Evolutionary conservation across 495 filamentous ascomycete species (phyloP).

Genomic region (Trichocladium uniseriatum): DNA sequence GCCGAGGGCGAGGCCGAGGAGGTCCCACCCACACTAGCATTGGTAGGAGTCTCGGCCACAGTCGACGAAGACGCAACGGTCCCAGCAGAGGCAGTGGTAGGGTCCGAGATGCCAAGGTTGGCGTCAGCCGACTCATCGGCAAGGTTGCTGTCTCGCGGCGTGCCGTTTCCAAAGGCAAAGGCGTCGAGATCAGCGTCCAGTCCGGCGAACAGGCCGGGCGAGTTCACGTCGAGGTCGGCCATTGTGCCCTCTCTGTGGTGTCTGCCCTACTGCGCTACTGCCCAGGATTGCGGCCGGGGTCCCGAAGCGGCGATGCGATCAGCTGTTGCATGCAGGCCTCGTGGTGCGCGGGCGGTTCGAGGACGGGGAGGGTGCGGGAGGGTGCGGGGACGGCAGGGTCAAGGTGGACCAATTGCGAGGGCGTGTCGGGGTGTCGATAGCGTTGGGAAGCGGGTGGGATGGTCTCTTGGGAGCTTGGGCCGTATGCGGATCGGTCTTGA

Average conservation of each 20-base stretch:
- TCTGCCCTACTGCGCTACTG: background rate
- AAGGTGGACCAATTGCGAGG: constrained; percentile 4
- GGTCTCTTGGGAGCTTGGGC: background rate
- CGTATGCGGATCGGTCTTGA: constrained; percentile 1
- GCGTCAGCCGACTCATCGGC: constrained; percentile 5
- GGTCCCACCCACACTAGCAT: constrained; percentile 15
- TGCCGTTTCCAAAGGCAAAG: constrained; percentile 12
- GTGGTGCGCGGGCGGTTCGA: constrained; percentile 1
- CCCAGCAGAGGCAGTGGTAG: constrained; percentile 9
- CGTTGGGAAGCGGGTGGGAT: background rate
- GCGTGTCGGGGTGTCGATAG: background rate
- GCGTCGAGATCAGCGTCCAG: constrained; percentile 14
- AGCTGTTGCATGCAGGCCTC: constrained; percentile 24
- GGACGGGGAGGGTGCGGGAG: background rate
- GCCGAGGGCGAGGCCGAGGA: constrained; percentile 22
- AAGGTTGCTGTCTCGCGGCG: constrained; percentile 9
- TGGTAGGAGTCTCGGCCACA: constrained; percentile 4
- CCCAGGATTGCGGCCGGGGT: background rate
- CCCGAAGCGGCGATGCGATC: constrained; percentile 7
- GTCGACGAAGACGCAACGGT: constrained; percentile 10
- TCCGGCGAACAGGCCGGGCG: constrained; percentile 21
- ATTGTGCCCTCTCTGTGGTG: constrained; percentile 10
- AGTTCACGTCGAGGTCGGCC: constrained; percentile 20
- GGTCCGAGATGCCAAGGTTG: constrained; percentile 14
- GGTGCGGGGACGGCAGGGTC: background rate